Base-by-base conservation (phyloP, 192 early-diverging fungal species). In the Lunasporangiospora selenospora region DNA sequence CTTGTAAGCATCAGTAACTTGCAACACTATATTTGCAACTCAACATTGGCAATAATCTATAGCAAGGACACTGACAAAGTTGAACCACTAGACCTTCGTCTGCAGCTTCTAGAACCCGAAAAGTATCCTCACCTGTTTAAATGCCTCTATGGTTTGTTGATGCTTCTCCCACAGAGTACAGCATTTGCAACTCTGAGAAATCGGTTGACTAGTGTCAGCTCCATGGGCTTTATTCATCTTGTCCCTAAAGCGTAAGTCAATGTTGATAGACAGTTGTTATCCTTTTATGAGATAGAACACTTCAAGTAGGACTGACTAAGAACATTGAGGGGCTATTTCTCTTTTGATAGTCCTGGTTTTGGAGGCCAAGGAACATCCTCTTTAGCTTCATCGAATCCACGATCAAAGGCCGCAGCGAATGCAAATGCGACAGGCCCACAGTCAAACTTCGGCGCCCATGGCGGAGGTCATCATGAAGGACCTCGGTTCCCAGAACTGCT, bases 161-260 rank as follows among this genome's bases (percentile, higher is more conserved):
- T 99, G 96, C 81, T 99, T 37, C 73, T 99, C 40, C 98, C 98
- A 50, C 98, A 99, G 76, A 94, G 92, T 38, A 90, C 87, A 27
- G 97, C 98, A 7, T 99, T 98, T 89, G 94, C 92, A 0, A 97
- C 95, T 5, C 71, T 99, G 53, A 77, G 95, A 31, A 98, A 95
- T 77, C 85, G 98, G n/a, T 66, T 99, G 58, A 93, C 89, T 37
- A 90, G 91, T 55, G 93, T 99, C 23, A 84, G 85, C 41, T 83
- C 87, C 1, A 66, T 90, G 62, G 87, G 85, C 26, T 85, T 85
- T 50, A 67, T 90, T 24, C 80, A 89, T 64, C 67, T 82, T 3
- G 77, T 83, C 36, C 84, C 83, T 2, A 87, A 83, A 37, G 81
- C 67, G 84, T 85, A 71, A 32, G 45, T 27, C n/a, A 13, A 4